phyloP scores from a whole-genome alignment of 1,139 yeast species.

The Pichia sp. region DNA sequence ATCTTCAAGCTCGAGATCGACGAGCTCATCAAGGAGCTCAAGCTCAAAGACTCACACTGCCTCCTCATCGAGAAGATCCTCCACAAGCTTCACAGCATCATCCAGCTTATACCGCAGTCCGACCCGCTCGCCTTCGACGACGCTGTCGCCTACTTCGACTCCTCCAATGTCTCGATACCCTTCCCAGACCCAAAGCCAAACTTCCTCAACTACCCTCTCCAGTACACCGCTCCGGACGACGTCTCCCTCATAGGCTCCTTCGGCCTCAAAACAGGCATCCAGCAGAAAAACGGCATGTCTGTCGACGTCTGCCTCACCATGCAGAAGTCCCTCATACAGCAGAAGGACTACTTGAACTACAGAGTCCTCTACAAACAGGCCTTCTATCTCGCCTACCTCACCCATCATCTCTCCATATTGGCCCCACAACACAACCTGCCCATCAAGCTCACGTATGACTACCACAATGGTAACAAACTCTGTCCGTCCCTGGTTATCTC shows the following conservation, averaged over 20 bases:
- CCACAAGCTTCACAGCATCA: conserved; percentile 67
- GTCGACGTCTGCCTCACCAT: conserved; percentile 78
- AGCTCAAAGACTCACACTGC: conserved; percentile 65
- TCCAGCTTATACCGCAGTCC: conserved; percentile 58
- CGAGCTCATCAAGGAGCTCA: conserved; percentile 76
- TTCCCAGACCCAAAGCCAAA: conserved; percentile 83
- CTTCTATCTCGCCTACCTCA: conserved; percentile 74
- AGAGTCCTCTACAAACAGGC: conserved; percentile 88
- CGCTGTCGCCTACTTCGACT: conserved; percentile 45
- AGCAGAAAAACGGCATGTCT: conserved; percentile 54
- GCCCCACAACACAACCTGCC: conserved; percentile 56
- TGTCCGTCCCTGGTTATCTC: conserved; percentile 60
- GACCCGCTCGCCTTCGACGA: conserved; percentile 49
- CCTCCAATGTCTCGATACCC: conserved; percentile 59
- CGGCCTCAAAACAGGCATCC: conserved; percentile 78
- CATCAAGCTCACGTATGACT: conserved; percentile 55
- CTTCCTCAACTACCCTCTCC: conserved; percentile 62
- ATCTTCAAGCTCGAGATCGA: conserved; percentile 93
- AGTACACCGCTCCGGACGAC: conserved; percentile 66
- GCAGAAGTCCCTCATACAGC: conserved; percentile 71
- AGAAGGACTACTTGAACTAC: conserved; percentile 86
- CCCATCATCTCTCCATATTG: conserved; percentile 55
- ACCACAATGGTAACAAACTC: conserved; percentile 60
- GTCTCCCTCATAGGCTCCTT: conserved; percentile 84
- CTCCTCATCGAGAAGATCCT: conserved; percentile 69